Base-by-base conservation (phyloP, 2,329 filamentous ascomycete genomes). In the Geoglossum cookeanum region DNA sequence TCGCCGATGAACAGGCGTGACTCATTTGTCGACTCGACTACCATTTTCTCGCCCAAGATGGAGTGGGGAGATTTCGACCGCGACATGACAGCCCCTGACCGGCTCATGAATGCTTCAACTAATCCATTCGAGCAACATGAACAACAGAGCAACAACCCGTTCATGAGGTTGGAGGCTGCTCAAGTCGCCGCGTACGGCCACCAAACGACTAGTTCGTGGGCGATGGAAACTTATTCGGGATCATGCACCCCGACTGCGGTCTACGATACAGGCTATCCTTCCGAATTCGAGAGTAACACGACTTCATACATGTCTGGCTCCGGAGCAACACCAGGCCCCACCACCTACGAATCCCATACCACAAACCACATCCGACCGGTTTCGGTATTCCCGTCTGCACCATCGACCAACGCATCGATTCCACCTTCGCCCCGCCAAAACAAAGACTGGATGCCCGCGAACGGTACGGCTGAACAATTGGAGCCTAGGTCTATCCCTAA, bases 161-260 rank as follows among this genome's bases (percentile, higher is more conserved):
- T 85, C 72, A 77, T 83, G 71, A 79, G 80, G 59, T 74, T 83
- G 60, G 73, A 74, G 29, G 67, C 72, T 44, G 69, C 72, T 59
- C 74, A 74, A 61, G 68, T 71, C 60, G 70, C 65, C 66, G 68
- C 66, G 61, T 72, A 76, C 61, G 69, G 69, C 58, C 74, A 76
- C 62, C 72, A 74, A 61, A 35, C 49, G 22, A 63, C 65, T 53
- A 67, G 71, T 55, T 66, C 74, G 60, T 90, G 85, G 85, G 73
- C 80, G 55, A 76, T 83, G 67, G 77, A 80, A 63, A 77, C 76
- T 55, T 75, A 74, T 63, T 85, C 85, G 30, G 84, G 81, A 56
- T 79, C 86, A 60, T 84, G 81, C 68, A 91, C 87, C 5, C 84
- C 85, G 15, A 80, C 88, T 60, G 81, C 80, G 60, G 74, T 80